Evolutionary conservation across 1,139 yeast genomes (phyloP).

Genomic region (Spathaspora sp.): DNA sequence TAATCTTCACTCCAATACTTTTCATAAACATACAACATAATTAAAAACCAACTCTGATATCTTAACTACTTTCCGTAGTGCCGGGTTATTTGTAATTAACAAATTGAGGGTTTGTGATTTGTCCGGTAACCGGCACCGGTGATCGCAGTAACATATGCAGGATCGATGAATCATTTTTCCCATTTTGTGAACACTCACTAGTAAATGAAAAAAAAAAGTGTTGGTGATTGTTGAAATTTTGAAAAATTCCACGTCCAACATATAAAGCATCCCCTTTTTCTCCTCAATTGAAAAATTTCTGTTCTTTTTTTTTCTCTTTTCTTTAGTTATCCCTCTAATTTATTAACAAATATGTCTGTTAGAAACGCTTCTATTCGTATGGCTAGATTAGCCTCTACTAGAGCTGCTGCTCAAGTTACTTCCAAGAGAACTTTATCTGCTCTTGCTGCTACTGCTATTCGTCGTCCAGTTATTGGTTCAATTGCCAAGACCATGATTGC

Average conservation of each 20-base stretch:
- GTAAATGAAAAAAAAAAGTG: not conserved
- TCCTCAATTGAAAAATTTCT: not conserved
- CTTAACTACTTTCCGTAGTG: not conserved
- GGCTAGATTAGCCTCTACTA: constrained; percentile 59
- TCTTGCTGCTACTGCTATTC: constrained; percentile 51
- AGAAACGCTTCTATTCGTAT: constrained; percentile 63
- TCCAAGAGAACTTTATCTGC: constrained; percentile 70
- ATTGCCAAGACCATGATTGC: constrained; percentile 40
- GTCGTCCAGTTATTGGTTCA: constrained; percentile 33
- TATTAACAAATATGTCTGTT: constrained; percentile 46
- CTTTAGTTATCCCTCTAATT: constrained; percentile 1
- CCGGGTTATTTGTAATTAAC: not conserved
- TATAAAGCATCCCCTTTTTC: constrained; percentile 3
- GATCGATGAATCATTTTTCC: not conserved
- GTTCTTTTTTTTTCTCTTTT: constrained; percentile 4
- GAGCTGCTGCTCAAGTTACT: constrained; percentile 49
- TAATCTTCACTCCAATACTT: too few relatives aligned
- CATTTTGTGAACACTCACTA: not conserved
- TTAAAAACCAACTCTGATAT: not conserved
- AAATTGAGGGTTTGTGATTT: not conserved
- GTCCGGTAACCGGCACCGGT: constrained; percentile 1
- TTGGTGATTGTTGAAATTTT: not conserved
- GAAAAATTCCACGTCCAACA: constrained; percentile 1
- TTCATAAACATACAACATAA: too few relatives aligned
- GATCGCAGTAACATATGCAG: not conserved